A percentile compares a stretch with the other conserved stretches of the same genome.
phyloP scores from a whole-genome alignment of 495 filamentous ascomycete species.

The Pseudomonodictys pantanalensis region DNA sequence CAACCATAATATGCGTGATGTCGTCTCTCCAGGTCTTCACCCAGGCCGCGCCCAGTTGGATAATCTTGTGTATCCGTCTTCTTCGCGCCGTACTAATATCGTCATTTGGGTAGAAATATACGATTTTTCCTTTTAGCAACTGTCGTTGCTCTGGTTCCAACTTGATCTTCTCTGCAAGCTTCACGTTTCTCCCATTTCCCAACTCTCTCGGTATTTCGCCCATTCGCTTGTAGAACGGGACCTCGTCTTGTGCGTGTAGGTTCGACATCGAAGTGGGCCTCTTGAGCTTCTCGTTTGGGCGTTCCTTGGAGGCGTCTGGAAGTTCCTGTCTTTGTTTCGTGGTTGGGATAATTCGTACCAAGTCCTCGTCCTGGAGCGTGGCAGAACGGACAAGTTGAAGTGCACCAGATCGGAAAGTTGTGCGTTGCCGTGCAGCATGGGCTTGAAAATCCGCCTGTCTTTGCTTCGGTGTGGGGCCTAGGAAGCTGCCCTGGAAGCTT shows the following conservation, averaged over 20 bases:
- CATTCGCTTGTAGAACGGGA: conserved; percentile 18
- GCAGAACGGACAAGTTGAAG: conserved; percentile 3
- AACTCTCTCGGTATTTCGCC: conserved; percentile 17
- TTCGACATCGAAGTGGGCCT: conserved; percentile 11
- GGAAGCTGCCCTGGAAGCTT: conserved; percentile 24
- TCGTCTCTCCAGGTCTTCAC: conserved; percentile 50
- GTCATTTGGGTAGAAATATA: conserved; percentile 74
- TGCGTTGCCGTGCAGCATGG: conserved; percentile 1
- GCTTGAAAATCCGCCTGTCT: conserved; percentile 7
- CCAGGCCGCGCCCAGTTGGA: conserved; percentile 73
- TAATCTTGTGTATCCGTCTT: conserved; percentile 68
- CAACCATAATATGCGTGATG: conserved; percentile 73
- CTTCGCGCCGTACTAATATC: conserved; percentile 64
- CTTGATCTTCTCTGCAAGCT: conserved; percentile 20
- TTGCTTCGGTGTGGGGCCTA: conserved; percentile 23
- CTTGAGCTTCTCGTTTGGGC: not conserved
- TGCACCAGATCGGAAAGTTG: not conserved
- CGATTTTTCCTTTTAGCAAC: conserved; percentile 19
- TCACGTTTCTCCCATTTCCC: conserved; percentile 6
- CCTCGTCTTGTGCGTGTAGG: not conserved
- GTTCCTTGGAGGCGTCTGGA: not conserved
- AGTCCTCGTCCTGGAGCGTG: conserved; percentile 4
- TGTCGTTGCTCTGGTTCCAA: conserved; percentile 22
- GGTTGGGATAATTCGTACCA: conserved; percentile 5
- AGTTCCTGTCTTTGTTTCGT: conserved; percentile 2